Conservation (phyloP, 2,329 filamentous ascomycete genomes). For the Ascochyta pisi region DNA sequence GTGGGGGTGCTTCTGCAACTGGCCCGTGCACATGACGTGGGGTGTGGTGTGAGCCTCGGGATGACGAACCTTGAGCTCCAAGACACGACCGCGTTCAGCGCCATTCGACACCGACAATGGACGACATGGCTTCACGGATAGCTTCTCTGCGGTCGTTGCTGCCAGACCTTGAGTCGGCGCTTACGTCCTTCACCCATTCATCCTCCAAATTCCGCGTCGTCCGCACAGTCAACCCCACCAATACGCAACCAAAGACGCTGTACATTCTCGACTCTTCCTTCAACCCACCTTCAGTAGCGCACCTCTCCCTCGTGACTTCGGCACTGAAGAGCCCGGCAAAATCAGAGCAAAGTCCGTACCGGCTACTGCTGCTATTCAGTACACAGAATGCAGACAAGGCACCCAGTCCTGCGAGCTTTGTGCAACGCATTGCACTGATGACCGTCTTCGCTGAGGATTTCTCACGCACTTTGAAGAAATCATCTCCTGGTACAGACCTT, state of each 20-base stretch:
- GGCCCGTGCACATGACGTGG: constrained; percentile 11
- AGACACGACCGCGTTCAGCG: constrained; percentile 12
- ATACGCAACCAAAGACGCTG: constrained; percentile 53
- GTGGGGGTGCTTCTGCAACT: neutral
- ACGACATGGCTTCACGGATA: constrained; percentile 40
- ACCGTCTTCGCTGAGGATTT: constrained; percentile 68
- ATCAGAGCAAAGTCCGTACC: constrained; percentile 48
- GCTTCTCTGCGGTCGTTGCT: constrained; percentile 35
- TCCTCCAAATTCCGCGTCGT: constrained; percentile 46
- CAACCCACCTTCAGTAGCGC: constrained; percentile 69
- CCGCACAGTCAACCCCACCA: constrained; percentile 42
- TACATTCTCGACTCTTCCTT: constrained; percentile 72
- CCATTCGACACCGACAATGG: constrained; percentile 13
- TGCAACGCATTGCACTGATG: constrained; percentile 75
- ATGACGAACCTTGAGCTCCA: constrained; percentile 2
- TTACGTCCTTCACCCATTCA: constrained; percentile 44
- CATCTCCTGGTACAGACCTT: constrained; percentile 4
- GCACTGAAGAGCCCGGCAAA: constrained; percentile 54
- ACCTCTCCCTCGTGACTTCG: constrained; percentile 62
- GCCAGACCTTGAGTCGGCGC: constrained; percentile 41
- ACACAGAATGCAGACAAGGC: constrained; percentile 72
- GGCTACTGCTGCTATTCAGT: constrained; percentile 66
- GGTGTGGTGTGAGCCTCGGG: neutral
- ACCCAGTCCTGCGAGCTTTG: constrained; percentile 71
- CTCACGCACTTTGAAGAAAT: constrained; percentile 26